Conservation (phyloP, 164 flowering plant species). For the Berberis thunbergii region DNA sequence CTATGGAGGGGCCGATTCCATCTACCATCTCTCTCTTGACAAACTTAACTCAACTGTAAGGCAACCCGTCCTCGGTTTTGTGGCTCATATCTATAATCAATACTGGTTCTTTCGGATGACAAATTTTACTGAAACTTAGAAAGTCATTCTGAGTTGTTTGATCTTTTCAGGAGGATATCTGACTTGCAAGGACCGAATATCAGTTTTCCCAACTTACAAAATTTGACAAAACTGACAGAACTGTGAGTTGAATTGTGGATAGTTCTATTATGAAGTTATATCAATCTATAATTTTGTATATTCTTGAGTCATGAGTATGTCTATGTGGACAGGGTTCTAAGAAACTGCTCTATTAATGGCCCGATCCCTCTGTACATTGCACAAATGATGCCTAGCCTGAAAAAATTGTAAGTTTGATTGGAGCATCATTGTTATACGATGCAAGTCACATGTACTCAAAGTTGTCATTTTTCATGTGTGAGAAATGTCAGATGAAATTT, state of each 20-base stretch:
- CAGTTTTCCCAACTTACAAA: slow-evolving; percentile 45
- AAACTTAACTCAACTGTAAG: slow-evolving; percentile 53
- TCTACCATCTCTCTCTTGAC: slow-evolving; percentile 37
- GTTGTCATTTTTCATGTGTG: no score
- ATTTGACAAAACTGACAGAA: slow-evolving; percentile 21
- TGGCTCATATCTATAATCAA: no score
- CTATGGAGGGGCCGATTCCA: slow-evolving; percentile 81
- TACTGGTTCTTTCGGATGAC: not conserved
- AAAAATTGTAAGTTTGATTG: slow-evolving; percentile 40
- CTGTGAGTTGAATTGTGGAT: slow-evolving; percentile 45
- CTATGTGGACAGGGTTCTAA: slow-evolving; percentile 38
- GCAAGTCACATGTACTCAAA: no score
- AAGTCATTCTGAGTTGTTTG: not conserved
- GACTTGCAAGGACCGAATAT: slow-evolving; percentile 49
- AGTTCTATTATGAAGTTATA: not conserved
- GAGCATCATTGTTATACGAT: not conserved
- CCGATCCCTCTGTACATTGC: slow-evolving; percentile 52
- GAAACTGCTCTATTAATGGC: slow-evolving; percentile 61
- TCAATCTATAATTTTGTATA: not conserved
- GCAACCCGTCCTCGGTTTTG: not conserved
- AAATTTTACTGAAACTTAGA: not conserved
- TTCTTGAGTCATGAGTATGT: not conserved
- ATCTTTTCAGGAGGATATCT: slow-evolving; percentile 58
- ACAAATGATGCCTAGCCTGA: slow-evolving; percentile 15
- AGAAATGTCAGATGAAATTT: no score